Conservation (phyloP, 371 early-diverging fungal species). For the Mortierella polycephala region DNA sequence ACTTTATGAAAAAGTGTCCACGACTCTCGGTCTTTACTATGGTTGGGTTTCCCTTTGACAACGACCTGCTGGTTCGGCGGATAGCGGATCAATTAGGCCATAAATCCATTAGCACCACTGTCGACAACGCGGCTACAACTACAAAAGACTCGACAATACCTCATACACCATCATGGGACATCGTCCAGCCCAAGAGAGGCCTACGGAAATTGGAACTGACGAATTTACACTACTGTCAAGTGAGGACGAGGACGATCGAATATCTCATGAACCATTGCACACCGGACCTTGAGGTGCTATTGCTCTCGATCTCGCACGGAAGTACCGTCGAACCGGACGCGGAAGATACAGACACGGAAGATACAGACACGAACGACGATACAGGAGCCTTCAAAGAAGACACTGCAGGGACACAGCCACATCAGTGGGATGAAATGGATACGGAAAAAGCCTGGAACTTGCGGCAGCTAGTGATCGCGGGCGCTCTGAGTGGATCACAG, state of each 20-base stretch:
- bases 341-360: background rate
- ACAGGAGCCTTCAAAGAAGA: no score
- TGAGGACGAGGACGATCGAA: slow-evolving; percentile 23
- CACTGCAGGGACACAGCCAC: no score
- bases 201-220: slow-evolving; percentile 10
- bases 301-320: slow-evolving; percentile 23
- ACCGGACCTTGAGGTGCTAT: slow-evolving; percentile 26
- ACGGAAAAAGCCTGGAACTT: slow-evolving; percentile 13
- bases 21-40: slow-evolving; percentile 24
- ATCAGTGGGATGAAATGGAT: background rate
- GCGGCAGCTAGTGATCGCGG: slow-evolving; percentile 14
- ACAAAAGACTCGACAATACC: background rate
- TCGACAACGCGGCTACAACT: background rate
- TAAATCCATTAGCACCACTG: background rate
- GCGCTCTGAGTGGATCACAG: slow-evolving; percentile 20
- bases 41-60: slow-evolving; percentile 35
- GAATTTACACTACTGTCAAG: slow-evolving; percentile 15
- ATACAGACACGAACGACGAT: background rate
- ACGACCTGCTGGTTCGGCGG: slow-evolving; percentile 20
- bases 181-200: no score
- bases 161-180: background rate
- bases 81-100: slow-evolving; percentile 13
- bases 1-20: slow-evolving; percentile 18
- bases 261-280: slow-evolving; percentile 30
- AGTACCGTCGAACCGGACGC: slow-evolving; percentile 17